Evolutionary conservation across 1,284 basidiomycete genomes (phyloP).

Genomic region (Thecaphora thlaspeos): DNA sequence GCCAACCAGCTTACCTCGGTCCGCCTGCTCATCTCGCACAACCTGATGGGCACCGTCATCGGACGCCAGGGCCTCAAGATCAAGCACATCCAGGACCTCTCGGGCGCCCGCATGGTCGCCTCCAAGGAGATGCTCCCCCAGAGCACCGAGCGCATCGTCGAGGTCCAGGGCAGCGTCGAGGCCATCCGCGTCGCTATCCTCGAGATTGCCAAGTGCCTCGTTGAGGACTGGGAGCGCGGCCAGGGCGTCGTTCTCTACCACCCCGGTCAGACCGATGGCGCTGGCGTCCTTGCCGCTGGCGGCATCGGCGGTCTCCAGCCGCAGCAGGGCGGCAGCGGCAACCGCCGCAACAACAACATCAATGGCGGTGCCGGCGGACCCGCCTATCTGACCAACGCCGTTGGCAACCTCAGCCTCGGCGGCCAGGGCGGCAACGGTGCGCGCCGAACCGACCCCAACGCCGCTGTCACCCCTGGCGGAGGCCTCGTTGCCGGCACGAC

Average conservation of each 20-base stretch:
- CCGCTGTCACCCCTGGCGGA: slow-evolving; percentile 50
- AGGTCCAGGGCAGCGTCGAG: slow-evolving; percentile 89
- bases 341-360: slow-evolving; percentile 16
- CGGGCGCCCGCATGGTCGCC: slow-evolving; percentile 58
- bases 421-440: slow-evolving; percentile 6
- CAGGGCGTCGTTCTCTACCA: slow-evolving; percentile 81
- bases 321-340: slow-evolving; percentile 38
- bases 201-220: slow-evolving; percentile 90
- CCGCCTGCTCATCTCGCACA: slow-evolving; percentile 64
- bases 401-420: slow-evolving; percentile 5
- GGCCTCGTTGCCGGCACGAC: slow-evolving; percentile 46
- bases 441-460: slow-evolving; percentile 38
- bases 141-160: slow-evolving; percentile 73
- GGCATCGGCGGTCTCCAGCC: slow-evolving; percentile 52
- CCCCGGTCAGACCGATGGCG: slow-evolving; percentile 62
- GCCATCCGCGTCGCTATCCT: slow-evolving; percentile 85
- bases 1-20: slow-evolving; percentile 76
- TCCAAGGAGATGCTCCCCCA: slow-evolving; percentile 58
- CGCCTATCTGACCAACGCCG: slow-evolving; percentile 38
- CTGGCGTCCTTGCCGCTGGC: slow-evolving; percentile 62
- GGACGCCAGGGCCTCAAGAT: slow-evolving; percentile 58
- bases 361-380: slow-evolving; percentile 14
- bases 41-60: slow-evolving; percentile 58
- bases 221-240: slow-evolving; percentile 95
- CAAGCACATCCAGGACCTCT: slow-evolving; percentile 58